Conservation (phyloP, 805 yeast species). For the Hanseniaspora vineae region DNA sequence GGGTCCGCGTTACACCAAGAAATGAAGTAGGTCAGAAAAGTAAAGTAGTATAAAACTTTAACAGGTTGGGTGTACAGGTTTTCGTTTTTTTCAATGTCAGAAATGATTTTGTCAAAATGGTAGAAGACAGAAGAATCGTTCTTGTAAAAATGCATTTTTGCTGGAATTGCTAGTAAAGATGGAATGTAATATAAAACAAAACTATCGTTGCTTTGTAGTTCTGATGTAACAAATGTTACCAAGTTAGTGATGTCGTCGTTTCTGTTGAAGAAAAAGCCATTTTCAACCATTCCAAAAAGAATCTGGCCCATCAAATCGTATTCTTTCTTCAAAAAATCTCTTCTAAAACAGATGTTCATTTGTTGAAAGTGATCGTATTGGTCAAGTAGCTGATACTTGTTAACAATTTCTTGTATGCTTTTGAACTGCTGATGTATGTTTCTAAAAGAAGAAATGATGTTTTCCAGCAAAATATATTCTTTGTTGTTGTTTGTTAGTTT, state of each 20-base stretch:
- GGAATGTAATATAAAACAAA: slow-evolving; percentile 57
- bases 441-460: slow-evolving; percentile 41
- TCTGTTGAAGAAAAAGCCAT: slow-evolving; percentile 22
- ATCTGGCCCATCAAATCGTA: slow-evolving; percentile 66
- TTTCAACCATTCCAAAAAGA: slow-evolving; percentile 32
- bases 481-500: background rate
- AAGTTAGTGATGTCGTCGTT: slow-evolving; percentile 24
- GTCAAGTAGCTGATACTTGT: slow-evolving; percentile 43
- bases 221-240: slow-evolving; percentile 30
- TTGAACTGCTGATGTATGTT: slow-evolving; percentile 43
- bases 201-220: slow-evolving; percentile 46
- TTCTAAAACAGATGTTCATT: slow-evolving; percentile 40
- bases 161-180: slow-evolving; percentile 34
- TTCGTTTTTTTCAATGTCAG: slow-evolving; percentile 18
- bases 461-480: slow-evolving; percentile 12
- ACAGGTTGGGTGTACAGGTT: slow-evolving; percentile 34
- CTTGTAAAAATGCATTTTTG: slow-evolving; percentile 22
- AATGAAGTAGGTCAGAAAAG: slow-evolving; percentile 45
- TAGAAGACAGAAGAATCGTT: slow-evolving; percentile 1
- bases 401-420: slow-evolving; percentile 38
- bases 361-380: slow-evolving; percentile 31
- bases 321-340: slow-evolving; percentile 47
- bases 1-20: slow-evolving; percentile 50
- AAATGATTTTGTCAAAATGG: slow-evolving; percentile 2
- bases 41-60: slow-evolving; percentile 34